A percentile compares a stretch with the other conserved stretches of the same genome.
Conservation (phyloP, 106 monocot genomes). For the Phalaenopsis aphrodite region DNA sequence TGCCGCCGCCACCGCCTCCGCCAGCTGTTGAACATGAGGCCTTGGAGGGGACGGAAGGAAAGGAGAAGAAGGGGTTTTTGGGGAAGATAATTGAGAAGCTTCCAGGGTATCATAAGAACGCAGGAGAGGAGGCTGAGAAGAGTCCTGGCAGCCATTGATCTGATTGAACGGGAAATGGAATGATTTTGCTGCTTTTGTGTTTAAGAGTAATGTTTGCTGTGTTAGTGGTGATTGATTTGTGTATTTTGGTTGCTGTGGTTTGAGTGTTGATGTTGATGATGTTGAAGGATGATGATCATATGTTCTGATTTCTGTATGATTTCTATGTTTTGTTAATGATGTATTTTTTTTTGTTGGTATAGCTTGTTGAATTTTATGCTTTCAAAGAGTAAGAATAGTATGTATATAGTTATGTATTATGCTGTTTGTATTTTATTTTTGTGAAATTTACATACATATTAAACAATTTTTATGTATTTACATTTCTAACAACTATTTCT, state of each 20-base stretch:
- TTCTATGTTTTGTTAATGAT: too few relatives aligned
- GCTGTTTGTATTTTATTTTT: too few relatives aligned
- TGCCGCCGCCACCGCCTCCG: background rate
- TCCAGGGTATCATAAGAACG: constrained; percentile 9
- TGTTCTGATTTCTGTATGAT: too few relatives aligned
- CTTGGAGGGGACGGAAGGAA: background rate
- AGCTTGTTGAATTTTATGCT: too few relatives aligned
- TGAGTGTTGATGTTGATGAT: background rate
- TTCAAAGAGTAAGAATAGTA: too few relatives aligned
- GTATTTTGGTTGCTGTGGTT: background rate
- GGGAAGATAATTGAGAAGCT: constrained; percentile 24
- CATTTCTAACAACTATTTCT: too few relatives aligned
- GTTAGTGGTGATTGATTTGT: background rate
- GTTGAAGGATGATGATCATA: too few relatives aligned
- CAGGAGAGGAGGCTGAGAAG: constrained; percentile 12
- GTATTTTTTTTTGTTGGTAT: too few relatives aligned
- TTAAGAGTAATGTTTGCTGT: background rate
- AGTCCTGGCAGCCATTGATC: background rate
- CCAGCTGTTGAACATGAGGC: background rate
- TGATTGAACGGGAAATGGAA: background rate
- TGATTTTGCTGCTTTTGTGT: background rate
- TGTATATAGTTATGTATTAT: too few relatives aligned
- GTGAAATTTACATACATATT: too few relatives aligned
- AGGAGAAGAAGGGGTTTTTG: constrained; percentile 19
- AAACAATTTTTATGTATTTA: too few relatives aligned